Evolutionary conservation across 352 stramenopile species (phyloP), one percentile per base, ranked within the genome.

Genomic region (Phytophthora nicotianae): DNA sequence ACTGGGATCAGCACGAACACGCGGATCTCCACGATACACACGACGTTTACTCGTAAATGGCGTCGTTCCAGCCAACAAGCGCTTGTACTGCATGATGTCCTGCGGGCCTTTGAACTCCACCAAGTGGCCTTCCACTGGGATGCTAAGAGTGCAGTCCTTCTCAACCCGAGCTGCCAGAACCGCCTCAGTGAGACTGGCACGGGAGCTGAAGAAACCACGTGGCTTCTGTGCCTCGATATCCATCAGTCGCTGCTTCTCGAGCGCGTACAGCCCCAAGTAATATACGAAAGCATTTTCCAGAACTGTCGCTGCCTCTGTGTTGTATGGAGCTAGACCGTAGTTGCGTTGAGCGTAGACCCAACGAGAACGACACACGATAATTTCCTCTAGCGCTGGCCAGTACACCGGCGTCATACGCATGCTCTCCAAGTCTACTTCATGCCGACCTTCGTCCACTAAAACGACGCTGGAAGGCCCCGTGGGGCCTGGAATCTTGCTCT

Each of bases 81-180:
- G 76, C 52, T 91, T 91, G 63, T 93, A 93, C 79, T 93, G 83
- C 67, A 90, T 86, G 42, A 93, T 90, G 29, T 94, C 85, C 40
- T 90, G 58, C 2, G 74, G 68, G 0, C 81, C 81, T 58, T 94
- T 94, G 43, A 94, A 83, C 59, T 94, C 85, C 13, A 94, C 85
- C n/a, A 94, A 58, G 29, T 94, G 83, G 1, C 83, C 80, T 65
- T 92, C 83, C 11, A 92, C 76, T 7, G 85, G 85, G 9, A 94
- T 72, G 41, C 75, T 92, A 49, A 94, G 56, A 17, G 76, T 74
- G 38, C 80, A 90, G 21, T 77, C 66, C 45, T 81, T 85, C 48
- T 77, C 66, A 6, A 74, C 59, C 20, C 70, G 54, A 61, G 62
- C 45, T 43, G 70, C 53, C 23, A 73, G 46, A 42, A 65, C 59